Evolutionary conservation across 2,329 filamentous ascomycete species (phyloP).

Genomic region (Byssochlamys sp.): DNA sequence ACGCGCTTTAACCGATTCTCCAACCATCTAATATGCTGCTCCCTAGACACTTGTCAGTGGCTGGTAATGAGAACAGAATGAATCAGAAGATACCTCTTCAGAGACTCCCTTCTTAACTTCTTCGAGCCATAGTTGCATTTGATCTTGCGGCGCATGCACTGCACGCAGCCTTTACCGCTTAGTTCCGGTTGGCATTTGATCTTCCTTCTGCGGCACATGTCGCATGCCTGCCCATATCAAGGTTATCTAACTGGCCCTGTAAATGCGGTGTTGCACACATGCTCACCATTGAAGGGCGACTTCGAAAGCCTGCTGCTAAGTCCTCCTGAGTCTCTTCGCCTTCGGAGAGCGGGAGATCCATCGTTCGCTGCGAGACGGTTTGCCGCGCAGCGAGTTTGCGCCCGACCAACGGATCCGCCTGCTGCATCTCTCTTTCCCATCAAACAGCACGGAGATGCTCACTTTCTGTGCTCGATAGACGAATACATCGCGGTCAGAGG

Average conservation of each 20-base stretch:
- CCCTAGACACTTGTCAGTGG: slow-evolving; percentile 41
- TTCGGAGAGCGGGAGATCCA: background rate
- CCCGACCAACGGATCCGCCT: background rate
- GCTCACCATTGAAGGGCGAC: background rate
- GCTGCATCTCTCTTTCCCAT: background rate
- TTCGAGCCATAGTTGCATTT: slow-evolving; percentile 87
- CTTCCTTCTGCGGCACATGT: slow-evolving; percentile 78
- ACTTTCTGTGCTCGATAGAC: background rate
- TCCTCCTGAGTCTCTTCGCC: background rate
- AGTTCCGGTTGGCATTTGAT: slow-evolving; percentile 92
- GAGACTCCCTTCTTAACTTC: slow-evolving; percentile 83
- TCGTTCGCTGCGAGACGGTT: background rate
- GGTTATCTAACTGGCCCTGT: background rate
- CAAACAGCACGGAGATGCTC: background rate
- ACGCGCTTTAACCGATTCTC: slow-evolving; percentile 86
- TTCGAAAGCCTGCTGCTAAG: background rate
- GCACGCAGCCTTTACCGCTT: slow-evolving; percentile 60
- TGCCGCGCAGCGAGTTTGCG: background rate
- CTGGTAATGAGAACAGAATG: background rate
- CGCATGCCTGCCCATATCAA: slow-evolving; percentile 56
- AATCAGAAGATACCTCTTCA: slow-evolving; percentile 63
- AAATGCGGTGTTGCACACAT: background rate
- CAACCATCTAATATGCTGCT: slow-evolving; percentile 86
- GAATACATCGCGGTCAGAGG: background rate
- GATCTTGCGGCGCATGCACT: slow-evolving; percentile 90